Conservation (phyloP, 768 basidiomycete species). For the Rhizopogon sp. region DNA sequence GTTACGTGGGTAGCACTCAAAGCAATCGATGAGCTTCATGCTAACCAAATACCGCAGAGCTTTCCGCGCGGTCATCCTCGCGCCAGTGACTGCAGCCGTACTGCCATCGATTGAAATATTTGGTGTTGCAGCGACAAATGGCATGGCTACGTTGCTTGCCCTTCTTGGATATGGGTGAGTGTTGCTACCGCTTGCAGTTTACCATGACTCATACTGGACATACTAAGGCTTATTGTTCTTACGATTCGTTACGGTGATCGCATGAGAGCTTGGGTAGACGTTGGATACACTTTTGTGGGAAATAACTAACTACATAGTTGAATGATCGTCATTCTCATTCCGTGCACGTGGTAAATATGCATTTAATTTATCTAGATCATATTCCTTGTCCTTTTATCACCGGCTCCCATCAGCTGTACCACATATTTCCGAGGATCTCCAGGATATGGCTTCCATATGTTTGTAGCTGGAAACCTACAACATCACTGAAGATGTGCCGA, state of each 20-base stretch:
- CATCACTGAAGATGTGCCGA: neutral
- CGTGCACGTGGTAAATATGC: neutral
- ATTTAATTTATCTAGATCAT: too few species aligned
- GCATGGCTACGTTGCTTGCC: conserved; percentile 35
- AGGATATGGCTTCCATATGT: neutral
- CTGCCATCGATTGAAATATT: conserved; percentile 46
- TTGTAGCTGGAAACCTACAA: neutral
- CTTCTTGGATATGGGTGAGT: conserved; percentile 49
- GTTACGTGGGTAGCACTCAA: conserved; percentile 34
- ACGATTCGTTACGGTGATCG: conserved; percentile 46
- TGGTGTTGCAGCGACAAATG: conserved; percentile 44
- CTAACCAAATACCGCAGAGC: conserved; percentile 29
- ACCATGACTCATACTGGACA: neutral
- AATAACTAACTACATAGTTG: neutral
- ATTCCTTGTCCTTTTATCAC: too few species aligned
- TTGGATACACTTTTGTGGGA: conserved; percentile 30
- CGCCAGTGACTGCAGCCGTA: conserved; percentile 39
- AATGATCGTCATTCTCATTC: neutral
- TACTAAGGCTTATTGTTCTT: conserved; percentile 36
- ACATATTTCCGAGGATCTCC: too few species aligned
- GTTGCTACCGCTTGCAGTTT: neutral
- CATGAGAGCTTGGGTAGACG: conserved; percentile 46
- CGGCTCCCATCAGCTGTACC: too few species aligned
- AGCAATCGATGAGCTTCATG: neutral
- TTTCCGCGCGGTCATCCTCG: conserved; percentile 40